A percentile compares a stretch with the other conserved stretches of the same genome.
These are phyloP conservation scores for Immersiporthe knoxdaviesiana DNA, from an alignment of 2,329 filamentous ascomycete species.

Conservation along the genomic window DNA sequence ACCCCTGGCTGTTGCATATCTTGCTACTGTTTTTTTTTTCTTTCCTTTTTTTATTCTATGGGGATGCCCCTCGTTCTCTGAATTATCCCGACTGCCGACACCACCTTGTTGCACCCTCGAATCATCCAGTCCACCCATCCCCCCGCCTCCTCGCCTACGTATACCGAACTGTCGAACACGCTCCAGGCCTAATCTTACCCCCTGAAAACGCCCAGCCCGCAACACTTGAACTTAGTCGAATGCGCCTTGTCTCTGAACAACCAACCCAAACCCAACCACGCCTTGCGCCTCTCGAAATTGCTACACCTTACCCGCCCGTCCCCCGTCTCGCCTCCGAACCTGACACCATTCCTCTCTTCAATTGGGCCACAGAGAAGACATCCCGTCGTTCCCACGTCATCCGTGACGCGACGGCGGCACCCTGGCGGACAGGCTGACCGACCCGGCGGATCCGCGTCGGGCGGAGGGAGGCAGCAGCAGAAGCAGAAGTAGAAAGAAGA, in stretches of 20 bases:
- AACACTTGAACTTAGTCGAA: not conserved
- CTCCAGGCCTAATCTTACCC: not conserved
- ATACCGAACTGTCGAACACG: not conserved
- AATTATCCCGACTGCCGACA: not conserved
- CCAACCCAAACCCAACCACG: not conserved
- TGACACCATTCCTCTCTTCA: not conserved
- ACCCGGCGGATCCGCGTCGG: slow-evolving; percentile 25
- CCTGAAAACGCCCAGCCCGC: not conserved
- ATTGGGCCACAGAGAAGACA: not conserved
- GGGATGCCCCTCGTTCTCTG: not conserved
- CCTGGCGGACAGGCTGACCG: slow-evolving; percentile 5
- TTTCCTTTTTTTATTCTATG: not conserved
- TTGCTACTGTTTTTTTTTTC: not conserved
- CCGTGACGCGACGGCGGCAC: slow-evolving; percentile 12
- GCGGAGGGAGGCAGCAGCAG: slow-evolving; percentile 11
- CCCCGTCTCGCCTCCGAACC: too few relatives aligned
- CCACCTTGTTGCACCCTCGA: not conserved
- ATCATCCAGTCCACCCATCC: not conserved
- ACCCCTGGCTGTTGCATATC: not conserved
- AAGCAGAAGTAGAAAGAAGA: not conserved
- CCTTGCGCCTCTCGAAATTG: not conserved
- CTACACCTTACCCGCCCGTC: not conserved
- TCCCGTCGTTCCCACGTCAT: not conserved
- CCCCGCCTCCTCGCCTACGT: not conserved
- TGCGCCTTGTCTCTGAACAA: not conserved